Conservation (phyloP, 768 basidiomycete species). For the Mycena albidolilacea region DNA sequence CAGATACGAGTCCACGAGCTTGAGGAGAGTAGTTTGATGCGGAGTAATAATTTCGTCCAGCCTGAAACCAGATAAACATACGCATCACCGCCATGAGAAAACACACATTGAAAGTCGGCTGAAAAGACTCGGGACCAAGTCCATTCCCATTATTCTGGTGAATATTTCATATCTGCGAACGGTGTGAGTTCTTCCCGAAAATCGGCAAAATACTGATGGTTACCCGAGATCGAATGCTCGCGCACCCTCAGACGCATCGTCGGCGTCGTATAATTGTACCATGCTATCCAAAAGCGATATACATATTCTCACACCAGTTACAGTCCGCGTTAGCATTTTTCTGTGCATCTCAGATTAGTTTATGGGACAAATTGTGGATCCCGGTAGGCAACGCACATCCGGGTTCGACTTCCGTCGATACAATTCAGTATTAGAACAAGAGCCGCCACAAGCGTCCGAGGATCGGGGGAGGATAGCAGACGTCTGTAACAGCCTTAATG, state of each 20-base stretch:
- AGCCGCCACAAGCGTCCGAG: constrained; percentile 70
- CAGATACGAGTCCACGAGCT: constrained; percentile 88
- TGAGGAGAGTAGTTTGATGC: constrained; percentile 89
- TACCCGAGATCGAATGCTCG: constrained; percentile 86
- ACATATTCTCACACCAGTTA: constrained; percentile 75
- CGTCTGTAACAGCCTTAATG: constrained; percentile 57
- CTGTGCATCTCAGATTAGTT: constrained; percentile 51
- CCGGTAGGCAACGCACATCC: constrained; percentile 63
- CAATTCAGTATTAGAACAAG: constrained; percentile 84
- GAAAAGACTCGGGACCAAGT: constrained; percentile 73
- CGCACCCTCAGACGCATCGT: constrained; percentile 74
- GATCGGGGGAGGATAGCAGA: constrained; percentile 75
- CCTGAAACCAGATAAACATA: constrained; percentile 53
- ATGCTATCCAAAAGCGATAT: constrained; percentile 80
- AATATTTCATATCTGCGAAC: constrained; percentile 70
- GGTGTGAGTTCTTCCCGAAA: constrained; percentile 23
- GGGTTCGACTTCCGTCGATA: constrained; percentile 66
- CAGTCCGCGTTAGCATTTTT: constrained; percentile 65
- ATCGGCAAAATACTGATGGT: constrained; percentile 34
- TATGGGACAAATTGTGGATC: constrained; percentile 4
- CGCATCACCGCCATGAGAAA: constrained; percentile 27
- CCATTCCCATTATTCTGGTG: constrained; percentile 72
- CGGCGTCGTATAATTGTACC: constrained; percentile 77
- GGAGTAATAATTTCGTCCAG: constrained; percentile 82
- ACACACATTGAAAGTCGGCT: constrained; percentile 69